phyloP scores from a whole-genome alignment of 495 filamentous ascomycete genomes.

The Penicillium atrosanguineum region DNA sequence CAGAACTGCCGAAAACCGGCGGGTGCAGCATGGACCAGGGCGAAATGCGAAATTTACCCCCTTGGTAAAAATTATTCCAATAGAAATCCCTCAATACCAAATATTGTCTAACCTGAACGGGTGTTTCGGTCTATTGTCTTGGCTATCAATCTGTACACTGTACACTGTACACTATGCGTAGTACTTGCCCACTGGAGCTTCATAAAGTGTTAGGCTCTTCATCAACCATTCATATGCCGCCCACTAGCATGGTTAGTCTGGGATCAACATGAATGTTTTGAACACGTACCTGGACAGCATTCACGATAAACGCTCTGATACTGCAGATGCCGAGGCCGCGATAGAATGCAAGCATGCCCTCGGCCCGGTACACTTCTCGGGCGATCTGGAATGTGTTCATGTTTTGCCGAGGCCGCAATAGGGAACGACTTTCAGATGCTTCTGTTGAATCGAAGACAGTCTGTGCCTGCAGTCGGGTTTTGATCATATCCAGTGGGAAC shows the following conservation, averaged over 20 bases:
- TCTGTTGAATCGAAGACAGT: constrained; percentile 27
- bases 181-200: background rate
- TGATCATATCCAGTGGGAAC: constrained; percentile 86
- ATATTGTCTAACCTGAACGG: constrained; percentile 25
- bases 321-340: constrained; percentile 76
- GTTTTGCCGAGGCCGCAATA: constrained; percentile 22
- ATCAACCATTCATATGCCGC: constrained; percentile 84
- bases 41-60: constrained; percentile 22
- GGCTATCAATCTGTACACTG: background rate
- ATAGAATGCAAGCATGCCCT: constrained; percentile 70
- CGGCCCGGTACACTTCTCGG: constrained; percentile 58
- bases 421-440: constrained; percentile 31
- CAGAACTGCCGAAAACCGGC: constrained; percentile 35
- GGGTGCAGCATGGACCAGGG: constrained; percentile 8
- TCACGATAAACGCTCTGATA: constrained; percentile 80
- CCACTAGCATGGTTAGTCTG: constrained; percentile 54
- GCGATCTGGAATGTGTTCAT: constrained; percentile 60
- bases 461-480: constrained; percentile 80
- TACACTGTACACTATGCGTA: background rate
- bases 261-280: background rate
- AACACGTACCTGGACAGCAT: constrained; percentile 57
- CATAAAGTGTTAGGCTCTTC: constrained; percentile 27
- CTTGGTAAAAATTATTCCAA: constrained; percentile 23
- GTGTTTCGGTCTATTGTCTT: constrained; percentile 20
- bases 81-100: constrained; percentile 36